Percentiles rank a stretch among this genome's conserved stretches.
Conservation (phyloP, 1,139 yeast genomes). For the Yarrowia galli region DNA sequence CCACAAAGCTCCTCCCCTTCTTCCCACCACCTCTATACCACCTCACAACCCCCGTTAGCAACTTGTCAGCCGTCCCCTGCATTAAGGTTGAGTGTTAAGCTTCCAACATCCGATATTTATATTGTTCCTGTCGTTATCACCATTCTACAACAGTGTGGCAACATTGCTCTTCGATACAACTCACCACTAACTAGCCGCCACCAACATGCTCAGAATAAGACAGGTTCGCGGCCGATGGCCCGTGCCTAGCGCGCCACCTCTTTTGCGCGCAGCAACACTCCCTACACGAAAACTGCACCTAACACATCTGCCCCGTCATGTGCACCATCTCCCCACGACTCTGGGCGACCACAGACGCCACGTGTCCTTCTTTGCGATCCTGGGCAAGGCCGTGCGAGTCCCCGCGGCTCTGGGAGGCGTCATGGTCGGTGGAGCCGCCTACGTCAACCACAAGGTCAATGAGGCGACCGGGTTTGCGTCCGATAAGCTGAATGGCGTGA, state of each 20-base stretch:
- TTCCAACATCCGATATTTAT: slow-evolving; percentile 33
- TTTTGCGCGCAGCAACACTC: neutral
- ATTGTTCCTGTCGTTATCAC: neutral
- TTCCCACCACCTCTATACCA: no score
- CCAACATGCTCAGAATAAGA: slow-evolving; percentile 17
- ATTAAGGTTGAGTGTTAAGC: neutral
- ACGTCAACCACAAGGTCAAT: slow-evolving; percentile 87
- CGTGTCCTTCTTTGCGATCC: slow-evolving; percentile 48
- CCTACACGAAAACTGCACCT: slow-evolving; percentile 19
- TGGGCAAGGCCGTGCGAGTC: slow-evolving; percentile 64
- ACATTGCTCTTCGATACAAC: neutral
- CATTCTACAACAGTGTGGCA: slow-evolving; percentile 1
- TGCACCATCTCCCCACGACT: slow-evolving; percentile 20
- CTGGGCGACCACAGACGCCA: slow-evolving; percentile 25
- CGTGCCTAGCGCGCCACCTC: neutral
- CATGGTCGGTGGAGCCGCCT: slow-evolving; percentile 92
- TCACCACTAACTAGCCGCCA: neutral
- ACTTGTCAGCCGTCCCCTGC: neutral
- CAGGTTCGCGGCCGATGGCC: slow-evolving; percentile 20
- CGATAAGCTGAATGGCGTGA: slow-evolving; percentile 67
- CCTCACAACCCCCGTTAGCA: neutral
- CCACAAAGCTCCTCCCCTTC: neutral
- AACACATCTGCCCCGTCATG: slow-evolving; percentile 20
- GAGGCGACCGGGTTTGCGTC: slow-evolving; percentile 78
- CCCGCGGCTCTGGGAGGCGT: slow-evolving; percentile 85